Evolutionary conservation across 495 filamentous ascomycete genomes (phyloP), one percentile per base, ranked within the genome.

Genomic region (Diplogelasinospora grovesii): DNA sequence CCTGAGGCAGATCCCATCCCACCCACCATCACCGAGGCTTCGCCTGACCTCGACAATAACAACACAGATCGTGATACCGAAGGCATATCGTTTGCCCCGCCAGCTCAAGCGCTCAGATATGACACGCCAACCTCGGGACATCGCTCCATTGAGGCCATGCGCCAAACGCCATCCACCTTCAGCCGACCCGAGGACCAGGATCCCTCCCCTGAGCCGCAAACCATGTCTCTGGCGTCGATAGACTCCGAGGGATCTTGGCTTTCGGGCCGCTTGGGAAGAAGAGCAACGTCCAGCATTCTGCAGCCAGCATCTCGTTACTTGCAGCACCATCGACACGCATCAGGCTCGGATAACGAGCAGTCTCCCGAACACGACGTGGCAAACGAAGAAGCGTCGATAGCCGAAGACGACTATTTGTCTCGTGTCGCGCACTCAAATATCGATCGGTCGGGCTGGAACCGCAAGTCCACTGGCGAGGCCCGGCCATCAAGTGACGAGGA

Each of bases 221-320:
- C 61, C 14, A 71, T 71, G 59, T 92, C 86, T 10, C 68, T 92
- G 5, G 87, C 85, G 6, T 90, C 86, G 0, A 80, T 96, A 43
- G 89, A 93, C 52, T 90, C 85, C 0, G 89, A 96, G 64, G 89
- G 77, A 2, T 94, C 88, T 1, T 96, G 89, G 89, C 82, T 96
- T 46, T 87, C 86, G 2, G 87, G 89, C 9, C 56, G 68, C 11
- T 46, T 65, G 6, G 54, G 13, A 63, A 53, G 21, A 69, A 64
- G 41, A 56, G 66, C 39, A 49, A 66, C 69, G 26, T 61, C 71
- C 20, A 58, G 57, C 31, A 46, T 60, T 35, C 4, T 59, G 16
- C 47, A 44, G 22, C 28, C 62, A 32, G 45, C 54, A 35, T n/a
- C n/a, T n/a, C 35, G 57, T 25, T 41, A 50, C 38, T 56, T 76